These are phyloP conservation scores for Dactylellina sp. DNA, from an alignment of 2,329 filamentous ascomycete genomes.

Conservation along the genomic window DNA sequence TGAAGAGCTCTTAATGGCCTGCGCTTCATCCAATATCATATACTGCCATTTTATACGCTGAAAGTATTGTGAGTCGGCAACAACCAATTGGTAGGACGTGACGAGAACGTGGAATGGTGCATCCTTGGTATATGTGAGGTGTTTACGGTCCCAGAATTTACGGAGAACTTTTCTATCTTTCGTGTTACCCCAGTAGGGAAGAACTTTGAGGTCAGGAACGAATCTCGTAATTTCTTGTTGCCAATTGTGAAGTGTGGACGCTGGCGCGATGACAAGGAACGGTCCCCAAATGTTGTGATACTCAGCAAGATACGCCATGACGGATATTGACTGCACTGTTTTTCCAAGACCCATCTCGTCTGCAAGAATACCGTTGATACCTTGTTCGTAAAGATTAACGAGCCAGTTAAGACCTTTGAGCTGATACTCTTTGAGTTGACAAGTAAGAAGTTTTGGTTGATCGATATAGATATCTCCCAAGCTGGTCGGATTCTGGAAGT, in stretches of 20 bases:
- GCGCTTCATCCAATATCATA: constrained; percentile 98
- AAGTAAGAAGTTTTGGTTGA: constrained; percentile 91
- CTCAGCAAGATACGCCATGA: constrained; percentile 98
- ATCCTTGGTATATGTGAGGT: constrained; percentile 92
- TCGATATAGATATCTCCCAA: constrained; percentile 93
- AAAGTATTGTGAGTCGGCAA: constrained; percentile 95
- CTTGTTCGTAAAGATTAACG: constrained; percentile 98
- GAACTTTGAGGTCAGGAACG: constrained; percentile 90
- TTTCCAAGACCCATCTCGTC: constrained; percentile 99
- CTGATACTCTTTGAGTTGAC: constrained; percentile 97
- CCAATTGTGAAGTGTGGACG: constrained; percentile 98
- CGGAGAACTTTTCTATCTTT: constrained; percentile 94
- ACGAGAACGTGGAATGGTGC: constrained; percentile 95
- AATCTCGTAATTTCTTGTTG: constrained; percentile 97
- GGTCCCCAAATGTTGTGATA: constrained; percentile 98
- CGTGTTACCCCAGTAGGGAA: constrained; percentile 97
- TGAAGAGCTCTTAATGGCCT: constrained; percentile 97
- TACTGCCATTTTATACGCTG: constrained; percentile 99
- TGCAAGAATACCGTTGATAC: constrained; percentile 98
- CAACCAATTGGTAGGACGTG: constrained; percentile 96
- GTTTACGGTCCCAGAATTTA: constrained; percentile 99
- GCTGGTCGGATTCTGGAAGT: constrained; percentile 98
- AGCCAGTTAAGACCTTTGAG: constrained; percentile 99
- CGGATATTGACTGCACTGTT: constrained; percentile 97
- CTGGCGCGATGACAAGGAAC: constrained; percentile 94